Evolutionary conservation across 139 green algal species (phyloP).

Genomic region (Chlamydomonas asymmetrica): DNA sequence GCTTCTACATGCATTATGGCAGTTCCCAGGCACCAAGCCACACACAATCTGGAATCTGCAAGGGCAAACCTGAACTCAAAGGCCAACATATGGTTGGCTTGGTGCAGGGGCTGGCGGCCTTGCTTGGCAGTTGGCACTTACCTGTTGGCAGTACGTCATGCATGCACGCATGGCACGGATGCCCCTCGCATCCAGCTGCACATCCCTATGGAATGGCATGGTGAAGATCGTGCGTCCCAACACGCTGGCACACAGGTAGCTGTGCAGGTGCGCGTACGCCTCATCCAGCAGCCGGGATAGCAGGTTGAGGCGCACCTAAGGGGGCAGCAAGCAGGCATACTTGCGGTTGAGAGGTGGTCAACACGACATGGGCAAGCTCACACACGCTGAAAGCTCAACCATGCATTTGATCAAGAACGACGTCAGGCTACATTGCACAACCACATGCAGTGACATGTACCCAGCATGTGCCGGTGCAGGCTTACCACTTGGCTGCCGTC

Average conservation of each 20-base stretch:
- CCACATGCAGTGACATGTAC: no score
- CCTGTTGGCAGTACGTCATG: constrained; percentile 34
- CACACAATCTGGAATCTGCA: no score
- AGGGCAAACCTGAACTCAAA: not conserved
- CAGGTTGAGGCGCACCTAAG: constrained; percentile 58
- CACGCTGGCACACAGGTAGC: constrained; percentile 44
- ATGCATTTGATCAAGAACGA: no score
- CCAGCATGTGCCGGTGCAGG: no score
- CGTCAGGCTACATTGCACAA: no score
- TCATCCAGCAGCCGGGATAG: constrained; percentile 50
- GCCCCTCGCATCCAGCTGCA: constrained; percentile 11
- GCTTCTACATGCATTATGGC: not conserved
- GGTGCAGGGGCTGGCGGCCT: no score
- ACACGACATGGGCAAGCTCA: no score
- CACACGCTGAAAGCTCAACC: no score
- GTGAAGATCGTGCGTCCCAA: constrained; percentile 40
- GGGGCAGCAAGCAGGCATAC: no score
- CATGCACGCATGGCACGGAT: constrained; percentile 25
- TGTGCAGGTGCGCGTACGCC: constrained; percentile 38
- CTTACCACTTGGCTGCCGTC: constrained; percentile 31
- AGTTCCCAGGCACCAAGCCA: no score
- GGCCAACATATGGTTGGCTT: not conserved
- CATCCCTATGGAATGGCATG: constrained; percentile 50
- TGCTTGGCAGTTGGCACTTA: no score
- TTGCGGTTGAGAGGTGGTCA: no score